These are phyloP conservation scores for Avicennia marina DNA, from an alignment of 257 asterid genomes.

Conservation along the genomic window DNA sequence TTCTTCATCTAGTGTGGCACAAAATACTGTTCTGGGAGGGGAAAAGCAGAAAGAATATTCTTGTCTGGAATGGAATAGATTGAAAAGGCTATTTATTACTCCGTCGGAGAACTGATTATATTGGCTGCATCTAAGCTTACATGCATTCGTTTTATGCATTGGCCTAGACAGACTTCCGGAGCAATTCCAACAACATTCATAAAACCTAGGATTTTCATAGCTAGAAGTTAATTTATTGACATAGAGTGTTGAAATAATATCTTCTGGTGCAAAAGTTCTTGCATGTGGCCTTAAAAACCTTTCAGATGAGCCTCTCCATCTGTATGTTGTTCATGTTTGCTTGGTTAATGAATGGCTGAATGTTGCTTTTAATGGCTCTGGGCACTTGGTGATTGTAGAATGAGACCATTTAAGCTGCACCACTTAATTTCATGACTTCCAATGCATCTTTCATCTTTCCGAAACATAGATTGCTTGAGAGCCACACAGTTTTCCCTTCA, in stretches of 20 bases:
- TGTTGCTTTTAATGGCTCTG: neutral
- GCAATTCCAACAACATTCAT: too few relatives aligned
- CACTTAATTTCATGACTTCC: neutral
- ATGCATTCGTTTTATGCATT: too few relatives aligned
- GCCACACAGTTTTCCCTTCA: neutral
- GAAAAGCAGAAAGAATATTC: too few relatives aligned
- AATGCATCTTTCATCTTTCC: neutral
- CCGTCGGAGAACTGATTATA: too few relatives aligned
- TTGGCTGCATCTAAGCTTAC: too few relatives aligned
- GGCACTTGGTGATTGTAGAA: neutral
- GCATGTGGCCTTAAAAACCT: neutral
- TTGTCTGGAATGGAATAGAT: too few relatives aligned
- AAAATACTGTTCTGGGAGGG: too few relatives aligned
- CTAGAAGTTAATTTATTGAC: neutral
- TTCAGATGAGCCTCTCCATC: neutral
- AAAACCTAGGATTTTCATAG: neutral
- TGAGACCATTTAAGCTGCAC: neutral
- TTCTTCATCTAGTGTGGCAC: too few relatives aligned
- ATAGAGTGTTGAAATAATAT: neutral
- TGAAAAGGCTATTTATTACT: too few relatives aligned
- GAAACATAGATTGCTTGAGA: neutral
- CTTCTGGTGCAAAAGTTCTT: constrained; percentile 1
- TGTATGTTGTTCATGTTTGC: neutral
- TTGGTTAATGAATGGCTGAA: neutral
- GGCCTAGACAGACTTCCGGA: too few relatives aligned